Evolutionary conservation across 768 basidiomycete genomes (phyloP).

Genomic region (Pleurotus tuoliensis): DNA sequence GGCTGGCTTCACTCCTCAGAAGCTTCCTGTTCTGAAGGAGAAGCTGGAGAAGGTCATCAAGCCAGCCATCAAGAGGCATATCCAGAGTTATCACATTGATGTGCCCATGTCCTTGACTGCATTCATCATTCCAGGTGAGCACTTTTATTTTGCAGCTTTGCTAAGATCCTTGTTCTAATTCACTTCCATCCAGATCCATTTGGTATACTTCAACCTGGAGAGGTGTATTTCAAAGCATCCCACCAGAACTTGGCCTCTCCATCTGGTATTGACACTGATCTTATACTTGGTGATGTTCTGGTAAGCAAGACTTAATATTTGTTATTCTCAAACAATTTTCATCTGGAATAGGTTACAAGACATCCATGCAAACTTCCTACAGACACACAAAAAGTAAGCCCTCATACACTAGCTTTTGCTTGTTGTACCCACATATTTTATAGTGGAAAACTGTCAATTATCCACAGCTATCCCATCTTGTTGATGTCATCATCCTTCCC

Average conservation of each 20-base stretch:
- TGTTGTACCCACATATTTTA: neutral
- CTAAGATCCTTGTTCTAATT: neutral
- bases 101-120: conserved; percentile 59
- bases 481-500: conserved; percentile 59
- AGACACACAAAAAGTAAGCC: conserved; percentile 57
- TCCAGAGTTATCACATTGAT: conserved; percentile 41
- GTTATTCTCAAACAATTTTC: neutral
- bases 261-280: conserved; percentile 44
- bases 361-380: conserved; percentile 71
- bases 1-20: conserved; percentile 52
- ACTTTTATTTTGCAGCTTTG: conserved; percentile 21
- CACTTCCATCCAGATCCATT: conserved; percentile 38
- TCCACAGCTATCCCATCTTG: conserved; percentile 41
- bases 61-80: conserved; percentile 36
- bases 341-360: conserved; percentile 42
- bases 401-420: neutral
- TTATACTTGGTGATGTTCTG: conserved; percentile 54
- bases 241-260: conserved; percentile 31
- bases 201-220: conserved; percentile 46
- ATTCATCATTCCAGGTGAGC: conserved; percentile 56
- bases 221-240: conserved; percentile 57
- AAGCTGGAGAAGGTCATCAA: conserved; percentile 51
- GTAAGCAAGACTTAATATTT: conserved; percentile 23
- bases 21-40: conserved; percentile 44
- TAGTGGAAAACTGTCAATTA: conserved; percentile 57